Evolutionary conservation across 371 early-diverging fungal species (phyloP).

Genomic region (Gilbertella persicaria): DNA sequence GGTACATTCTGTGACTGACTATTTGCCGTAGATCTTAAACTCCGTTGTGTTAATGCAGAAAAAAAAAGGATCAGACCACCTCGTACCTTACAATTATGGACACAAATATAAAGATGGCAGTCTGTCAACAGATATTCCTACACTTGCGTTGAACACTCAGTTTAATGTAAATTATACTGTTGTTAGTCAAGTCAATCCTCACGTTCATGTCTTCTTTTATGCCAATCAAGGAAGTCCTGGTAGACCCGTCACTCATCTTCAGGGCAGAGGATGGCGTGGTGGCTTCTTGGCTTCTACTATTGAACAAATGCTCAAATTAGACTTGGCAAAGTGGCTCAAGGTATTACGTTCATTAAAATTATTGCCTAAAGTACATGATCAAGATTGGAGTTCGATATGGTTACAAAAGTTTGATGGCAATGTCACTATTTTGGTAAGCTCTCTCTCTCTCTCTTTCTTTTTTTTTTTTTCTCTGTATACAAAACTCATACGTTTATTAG

Average conservation of each 20-base stretch:
- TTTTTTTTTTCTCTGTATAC: too few relatives aligned
- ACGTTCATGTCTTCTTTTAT: constrained; percentile 84
- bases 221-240: constrained; percentile 78
- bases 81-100: constrained; percentile 80
- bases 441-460: too few relatives aligned
- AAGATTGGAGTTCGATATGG: constrained; percentile 84
- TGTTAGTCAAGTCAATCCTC: constrained; percentile 92
- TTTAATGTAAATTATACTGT: constrained; percentile 90
- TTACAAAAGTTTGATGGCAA: constrained; percentile 88
- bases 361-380: constrained; percentile 71
- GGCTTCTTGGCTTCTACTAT: constrained; percentile 81
- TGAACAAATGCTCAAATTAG: constrained; percentile 82
- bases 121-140: constrained; percentile 84
- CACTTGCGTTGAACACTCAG: constrained; percentile 69
- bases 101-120: constrained; percentile 88
- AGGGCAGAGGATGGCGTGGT: constrained; percentile 75
- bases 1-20: constrained; percentile 5
- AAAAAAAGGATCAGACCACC: constrained; percentile 51
- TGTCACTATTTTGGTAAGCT: constrained; percentile 78
- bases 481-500: constrained; percentile 17
- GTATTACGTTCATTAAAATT: constrained; percentile 78
- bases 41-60: constrained; percentile 85
- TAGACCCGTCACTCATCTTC: constrained; percentile 61
- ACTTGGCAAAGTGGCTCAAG: constrained; percentile 85
- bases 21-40: constrained; percentile 59